phyloP scores from a whole-genome alignment of 768 basidiomycete genomes.

The Hortiboletus flavorubellus region DNA sequence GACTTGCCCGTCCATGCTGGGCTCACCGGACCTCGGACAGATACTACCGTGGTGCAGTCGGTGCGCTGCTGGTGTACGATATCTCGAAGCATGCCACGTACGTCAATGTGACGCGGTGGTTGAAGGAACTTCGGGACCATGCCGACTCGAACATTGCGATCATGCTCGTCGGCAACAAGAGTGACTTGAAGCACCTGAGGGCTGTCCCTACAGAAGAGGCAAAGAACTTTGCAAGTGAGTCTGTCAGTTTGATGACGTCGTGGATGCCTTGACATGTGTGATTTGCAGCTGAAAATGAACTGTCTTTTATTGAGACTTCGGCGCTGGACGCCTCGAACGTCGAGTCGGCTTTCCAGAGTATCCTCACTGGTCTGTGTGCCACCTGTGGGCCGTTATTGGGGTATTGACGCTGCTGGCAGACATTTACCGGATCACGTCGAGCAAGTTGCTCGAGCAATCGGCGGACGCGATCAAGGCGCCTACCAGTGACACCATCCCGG shows the following conservation, averaged over 20 bases:
- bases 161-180: constrained; percentile 98
- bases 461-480: constrained; percentile 75
- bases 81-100: constrained; percentile 94
- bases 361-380: constrained; percentile 71
- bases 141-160: constrained; percentile 92
- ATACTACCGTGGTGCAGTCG: constrained; percentile 96
- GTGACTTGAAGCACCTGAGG: constrained; percentile 95
- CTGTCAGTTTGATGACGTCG: constrained; percentile 23
- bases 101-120: constrained; percentile 90
- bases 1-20: not conserved
- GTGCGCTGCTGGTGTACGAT: constrained; percentile 90
- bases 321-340: constrained; percentile 99
- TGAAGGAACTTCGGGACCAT: constrained; percentile 96
- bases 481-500: constrained; percentile 79
- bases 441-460: constrained; percentile 88
- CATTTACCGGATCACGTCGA: constrained; percentile 96
- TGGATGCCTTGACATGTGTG: constrained; percentile 3
- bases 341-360: constrained; percentile 95
- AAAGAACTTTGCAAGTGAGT: constrained; percentile 78
- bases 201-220: constrained; percentile 98
- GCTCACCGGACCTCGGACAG: constrained; percentile 37
- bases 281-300: constrained; percentile 74
- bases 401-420: constrained; percentile 45
- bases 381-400: not conserved
- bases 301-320: constrained; percentile 98